Base-by-base conservation (phyloP, 139 green algal species). In the Tetratostichococcus sp. region DNA sequence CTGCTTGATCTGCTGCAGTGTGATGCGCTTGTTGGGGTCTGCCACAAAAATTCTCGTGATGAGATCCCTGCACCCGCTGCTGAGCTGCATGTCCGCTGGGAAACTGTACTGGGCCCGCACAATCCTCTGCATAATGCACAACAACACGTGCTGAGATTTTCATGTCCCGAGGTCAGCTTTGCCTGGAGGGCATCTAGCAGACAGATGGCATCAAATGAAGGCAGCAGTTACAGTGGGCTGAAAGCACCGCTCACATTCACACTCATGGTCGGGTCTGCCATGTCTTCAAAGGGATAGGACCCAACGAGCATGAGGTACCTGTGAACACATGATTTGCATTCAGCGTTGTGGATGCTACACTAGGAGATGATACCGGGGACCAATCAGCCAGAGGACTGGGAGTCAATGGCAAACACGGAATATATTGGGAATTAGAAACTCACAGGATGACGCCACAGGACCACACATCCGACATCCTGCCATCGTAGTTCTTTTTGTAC, bases 401-500 rank as follows among this genome's bases (percentile, higher is more conserved):
- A 50, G 8, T 14, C 8, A 8, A 8, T 14, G 39, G 39, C 39
- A 50, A 8, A 50, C 39, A 22, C 39, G 39, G 14, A 14, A 14
- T 14, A 50, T 50, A 50, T 22, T 50, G 50, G 50, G 17, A 26
- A 26, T 17, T 5, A 5, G 50, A 8, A 5, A 17, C 50, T 62
- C 89, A 86, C 25, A 93, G 78, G 77, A 92, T 83, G 35, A 95
- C 84, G 42, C 90, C 90, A n/a, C 66, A 77, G 1, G 89, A 87
- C 90, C 90, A 94, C 11, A 94, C 84, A 71, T 94, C 89, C 11
- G 84, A 62, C 31, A 19, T 43, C 33, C n/a, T 8, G 4, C 67
- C 79, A 59, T 80, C 69, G 33, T 80, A 80, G 69, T 57, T 43
- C 62, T 71, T 34, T 33, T 67, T 65, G 50, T 62, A 62, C 11